Percentiles rank a stretch among this genome's conserved stretches.
Conservation (phyloP, 2,329 filamentous ascomycete species). For the Penicillium sp. region DNA sequence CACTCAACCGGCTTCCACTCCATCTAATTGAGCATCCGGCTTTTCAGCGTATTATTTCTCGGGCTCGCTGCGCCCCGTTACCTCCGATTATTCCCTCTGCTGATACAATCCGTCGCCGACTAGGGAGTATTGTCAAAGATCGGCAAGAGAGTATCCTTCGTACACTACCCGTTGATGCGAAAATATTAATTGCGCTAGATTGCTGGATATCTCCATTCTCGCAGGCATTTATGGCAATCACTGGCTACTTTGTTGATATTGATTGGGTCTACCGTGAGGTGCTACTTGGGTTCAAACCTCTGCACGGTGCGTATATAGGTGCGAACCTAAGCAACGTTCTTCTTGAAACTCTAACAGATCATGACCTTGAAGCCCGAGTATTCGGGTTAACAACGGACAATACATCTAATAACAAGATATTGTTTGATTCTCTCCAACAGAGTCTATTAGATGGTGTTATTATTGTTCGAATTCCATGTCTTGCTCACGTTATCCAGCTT, state of each 20-base stretch:
- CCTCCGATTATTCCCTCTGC: too few relatives aligned
- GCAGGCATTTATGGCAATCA: constrained; percentile 5
- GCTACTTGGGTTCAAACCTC: constrained; percentile 3
- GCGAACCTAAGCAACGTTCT: neutral
- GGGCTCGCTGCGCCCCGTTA: too few relatives aligned
- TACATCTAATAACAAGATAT: constrained; percentile 10
- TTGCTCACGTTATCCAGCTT: constrained; percentile 10
- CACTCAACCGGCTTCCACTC: too few relatives aligned
- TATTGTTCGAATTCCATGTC: constrained; percentile 4
- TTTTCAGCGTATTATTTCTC: too few relatives aligned
- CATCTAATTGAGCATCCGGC: too few relatives aligned
- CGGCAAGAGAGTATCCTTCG: too few relatives aligned
- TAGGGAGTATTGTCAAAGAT: too few relatives aligned
- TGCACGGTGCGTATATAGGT: neutral
- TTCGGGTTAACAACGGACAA: constrained; percentile 8
- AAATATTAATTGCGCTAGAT: constrained; percentile 7
- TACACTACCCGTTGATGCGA: neutral
- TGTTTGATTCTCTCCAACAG: constrained; percentile 1
- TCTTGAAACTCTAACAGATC: neutral
- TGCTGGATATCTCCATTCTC: constrained; percentile 1
- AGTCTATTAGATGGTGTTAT: neutral
- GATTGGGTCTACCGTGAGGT: constrained; percentile 3
- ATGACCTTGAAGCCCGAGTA: constrained; percentile 2
- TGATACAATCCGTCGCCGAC: too few relatives aligned
- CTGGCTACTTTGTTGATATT: constrained; percentile 4